A percentile compares a stretch with the other conserved stretches of the same genome.
phyloP scores from a whole-genome alignment of 345 rosid genomes.

The Combretum micranthum region DNA sequence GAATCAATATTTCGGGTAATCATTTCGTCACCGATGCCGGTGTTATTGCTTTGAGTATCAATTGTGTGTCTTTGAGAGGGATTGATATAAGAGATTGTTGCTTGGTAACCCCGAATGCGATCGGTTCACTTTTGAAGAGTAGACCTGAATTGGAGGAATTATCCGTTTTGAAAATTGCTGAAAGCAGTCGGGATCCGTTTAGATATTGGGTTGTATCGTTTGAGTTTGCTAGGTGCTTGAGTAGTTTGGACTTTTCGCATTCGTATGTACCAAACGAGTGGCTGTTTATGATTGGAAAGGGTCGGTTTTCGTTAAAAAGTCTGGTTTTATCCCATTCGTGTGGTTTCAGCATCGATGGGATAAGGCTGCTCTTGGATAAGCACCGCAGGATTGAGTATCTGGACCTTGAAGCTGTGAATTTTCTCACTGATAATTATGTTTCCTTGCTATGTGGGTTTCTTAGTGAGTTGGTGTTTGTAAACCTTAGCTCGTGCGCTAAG shows the following conservation, averaged over 20 bases:
- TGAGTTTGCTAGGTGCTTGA: conserved; percentile 26
- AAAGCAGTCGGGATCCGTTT: conserved; percentile 22
- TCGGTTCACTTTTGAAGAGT: conserved; percentile 32
- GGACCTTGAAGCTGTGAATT: conserved; percentile 54
- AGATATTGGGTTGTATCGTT: conserved; percentile 30
- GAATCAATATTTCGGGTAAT: conserved; percentile 67
- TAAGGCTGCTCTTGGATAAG: conserved; percentile 28
- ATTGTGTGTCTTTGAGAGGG: conserved; percentile 38
- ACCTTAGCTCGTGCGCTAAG: conserved; percentile 48
- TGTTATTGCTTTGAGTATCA: conserved; percentile 28
- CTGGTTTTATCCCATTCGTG: conserved; percentile 41
- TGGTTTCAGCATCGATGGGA: conserved; percentile 37
- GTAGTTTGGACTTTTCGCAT: conserved; percentile 47
- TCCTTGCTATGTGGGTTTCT: conserved; percentile 27
- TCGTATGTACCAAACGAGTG: conserved; percentile 52
- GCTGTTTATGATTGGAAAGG: conserved; percentile 38
- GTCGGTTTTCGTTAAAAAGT: conserved; percentile 46
- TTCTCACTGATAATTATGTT: conserved; percentile 48
- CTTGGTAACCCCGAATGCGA: conserved; percentile 45
- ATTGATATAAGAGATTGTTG: conserved; percentile 45
- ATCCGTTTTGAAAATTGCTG: conserved; percentile 23
- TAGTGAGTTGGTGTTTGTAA: conserved; percentile 26
- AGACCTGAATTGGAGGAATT: conserved; percentile 31
- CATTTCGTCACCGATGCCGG: conserved; percentile 52
- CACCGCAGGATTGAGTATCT: conserved; percentile 36